Percentiles rank a stretch among this genome's conserved stretches.
phyloP scores from a whole-genome alignment of 345 rosid genomes.

The sweet orange (Citrus sinensis) region DVS_A1.0 CM039165.1:865501-866000 shows the following conservation, averaged over 20 bases:
- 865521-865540: neutral
- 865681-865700: constrained; percentile 44
- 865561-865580: neutral
- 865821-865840: neutral
- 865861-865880: neutral
- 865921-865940: neutral
- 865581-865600: neutral
- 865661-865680: constrained; percentile 97
- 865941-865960: neutral
- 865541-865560: neutral
- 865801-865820: neutral
- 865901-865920: neutral
- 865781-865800: neutral
- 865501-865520: neutral
- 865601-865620: constrained; percentile 68
- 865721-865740: constrained; percentile 11
- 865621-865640: constrained; percentile 96
- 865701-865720: constrained; percentile 24
- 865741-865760: neutral
- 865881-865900: neutral
- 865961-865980: neutral
- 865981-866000: neutral
- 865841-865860: neutral
- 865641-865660: constrained; percentile 92
- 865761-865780: neutral